Percentiles rank a stretch among this genome's conserved stretches.
Evolutionary conservation across 2,329 filamentous ascomycete genomes (phyloP).

Genomic region (Sporothrix luriei): DNA sequence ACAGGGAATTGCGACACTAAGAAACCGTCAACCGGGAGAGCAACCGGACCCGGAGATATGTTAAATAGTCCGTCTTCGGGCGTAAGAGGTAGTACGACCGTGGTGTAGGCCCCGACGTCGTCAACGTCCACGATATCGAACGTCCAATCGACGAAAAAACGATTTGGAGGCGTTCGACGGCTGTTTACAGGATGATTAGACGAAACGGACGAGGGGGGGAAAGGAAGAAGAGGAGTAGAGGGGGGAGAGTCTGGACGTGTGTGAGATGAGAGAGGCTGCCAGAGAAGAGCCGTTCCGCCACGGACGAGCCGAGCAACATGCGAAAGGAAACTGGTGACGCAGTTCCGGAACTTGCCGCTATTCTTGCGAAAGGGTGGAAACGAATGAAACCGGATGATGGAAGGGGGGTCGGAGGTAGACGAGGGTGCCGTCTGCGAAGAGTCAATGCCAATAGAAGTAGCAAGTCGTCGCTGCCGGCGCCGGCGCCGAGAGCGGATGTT

Average conservation of each 20-base stretch:
- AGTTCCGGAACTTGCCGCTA: neutral
- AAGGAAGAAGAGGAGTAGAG: neutral
- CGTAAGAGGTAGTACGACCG: neutral
- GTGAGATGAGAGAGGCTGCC: neutral
- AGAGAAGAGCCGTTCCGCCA: slow-evolving; percentile 10
- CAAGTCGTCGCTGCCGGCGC: neutral
- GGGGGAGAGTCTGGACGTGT: neutral
- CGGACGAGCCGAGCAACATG: slow-evolving; percentile 18
- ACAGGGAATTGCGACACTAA: neutral
- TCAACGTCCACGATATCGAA: neutral
- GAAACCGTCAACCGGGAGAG: neutral
- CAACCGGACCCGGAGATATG: neutral
- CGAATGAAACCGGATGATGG: neutral
- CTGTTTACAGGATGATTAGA: neutral
- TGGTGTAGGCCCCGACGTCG: neutral
- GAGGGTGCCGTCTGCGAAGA: neutral
- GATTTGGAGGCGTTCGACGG: neutral
- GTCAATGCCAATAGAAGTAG: neutral
- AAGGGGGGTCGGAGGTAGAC: neutral
- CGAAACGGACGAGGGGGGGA: neutral
- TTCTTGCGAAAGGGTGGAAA: slow-evolving; percentile 21
- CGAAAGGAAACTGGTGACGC: neutral
- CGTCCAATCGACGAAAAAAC: neutral
- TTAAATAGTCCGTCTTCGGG: neutral
- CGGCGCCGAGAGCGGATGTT: slow-evolving; percentile 1